These are phyloP conservation scores for Trypanosomatidae sp. DNA, from an alignment of 208 protist genomes.

Conservation along the genomic window DNA sequence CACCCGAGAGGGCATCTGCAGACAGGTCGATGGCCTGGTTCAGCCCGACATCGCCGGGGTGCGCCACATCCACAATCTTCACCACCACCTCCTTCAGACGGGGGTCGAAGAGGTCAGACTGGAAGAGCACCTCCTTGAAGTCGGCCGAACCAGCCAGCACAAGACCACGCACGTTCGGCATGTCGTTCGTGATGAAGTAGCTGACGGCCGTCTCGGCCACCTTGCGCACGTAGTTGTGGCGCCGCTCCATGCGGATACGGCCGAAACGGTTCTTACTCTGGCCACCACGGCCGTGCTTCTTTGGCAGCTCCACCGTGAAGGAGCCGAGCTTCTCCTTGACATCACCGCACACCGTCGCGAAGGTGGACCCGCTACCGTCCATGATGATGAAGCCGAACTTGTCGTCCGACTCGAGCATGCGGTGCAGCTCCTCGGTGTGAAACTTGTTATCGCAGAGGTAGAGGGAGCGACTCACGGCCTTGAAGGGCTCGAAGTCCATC, in stretches of 20 bases:
- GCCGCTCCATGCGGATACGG: conserved; percentile 99
- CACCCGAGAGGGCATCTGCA: conserved; percentile 94
- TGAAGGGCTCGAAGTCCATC: conserved; percentile 99
- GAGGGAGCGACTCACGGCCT: conserved; percentile 98
- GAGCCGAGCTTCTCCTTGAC: conserved; percentile 98
- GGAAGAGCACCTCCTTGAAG: conserved; percentile 99
- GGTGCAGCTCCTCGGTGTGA: conserved; percentile 97
- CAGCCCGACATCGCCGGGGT: conserved; percentile 99
- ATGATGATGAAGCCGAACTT: conserved; percentile 99
- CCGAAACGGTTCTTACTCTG: conserved; percentile 99
- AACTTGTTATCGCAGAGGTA: conserved; percentile 99
- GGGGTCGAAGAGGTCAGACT: conserved; percentile 98
- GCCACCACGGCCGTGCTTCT: conserved; percentile 99
- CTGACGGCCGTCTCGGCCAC: conserved; percentile 97
- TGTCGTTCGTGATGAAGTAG: conserved; percentile 99
- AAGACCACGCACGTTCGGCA: conserved; percentile 99
- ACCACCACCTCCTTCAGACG: conserved; percentile 98
- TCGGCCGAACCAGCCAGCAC: conserved; percentile 99
- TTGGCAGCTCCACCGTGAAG: conserved; percentile 99
- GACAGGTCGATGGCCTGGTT: conserved; percentile 99
- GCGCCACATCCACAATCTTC: conserved; percentile 99
- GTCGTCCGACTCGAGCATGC: conserved; percentile 98
- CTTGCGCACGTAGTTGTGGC: conserved; percentile 99
- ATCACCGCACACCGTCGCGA: conserved; percentile 98
- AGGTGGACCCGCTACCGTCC: conserved; percentile 98